phyloP scores from a whole-genome alignment of 306 rosid species.

The Vigna reflexopilosa region DNA sequence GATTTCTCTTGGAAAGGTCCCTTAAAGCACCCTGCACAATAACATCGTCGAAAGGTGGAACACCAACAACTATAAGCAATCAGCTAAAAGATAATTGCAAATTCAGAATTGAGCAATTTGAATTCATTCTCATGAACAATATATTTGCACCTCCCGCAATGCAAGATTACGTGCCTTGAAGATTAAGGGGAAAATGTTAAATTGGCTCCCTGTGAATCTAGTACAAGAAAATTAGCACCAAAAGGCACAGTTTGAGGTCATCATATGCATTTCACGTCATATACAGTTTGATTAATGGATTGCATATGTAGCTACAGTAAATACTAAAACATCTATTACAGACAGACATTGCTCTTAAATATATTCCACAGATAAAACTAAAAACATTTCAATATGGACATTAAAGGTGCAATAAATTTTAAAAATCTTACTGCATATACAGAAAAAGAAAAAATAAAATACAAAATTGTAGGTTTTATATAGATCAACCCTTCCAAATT shows the following conservation, averaged over 20 bases:
- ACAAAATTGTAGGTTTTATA: neutral
- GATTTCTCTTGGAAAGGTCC: conserved; percentile 80
- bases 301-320: conserved; percentile 11
- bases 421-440: neutral
- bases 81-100: neutral
- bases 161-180: neutral
- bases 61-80: neutral
- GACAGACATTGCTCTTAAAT: neutral
- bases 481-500: conserved; percentile 25
- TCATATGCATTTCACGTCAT: conserved; percentile 11
- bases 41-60: conserved; percentile 34
- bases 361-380: conserved; percentile 9
- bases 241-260: conserved; percentile 12
- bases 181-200: neutral
- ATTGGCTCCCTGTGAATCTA: neutral
- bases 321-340: conserved; percentile 9
- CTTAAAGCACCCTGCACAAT: conserved; percentile 81
- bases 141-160: neutral
- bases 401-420: conserved; percentile 1
- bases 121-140: neutral
- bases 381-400: neutral
- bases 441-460: neutral
- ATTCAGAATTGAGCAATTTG: conserved; percentile 36
- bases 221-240: conserved; percentile 16
- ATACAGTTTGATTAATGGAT: neutral